These are phyloP conservation scores for Scheffersomyces segobiensis DNA, from an alignment of 1,139 yeast species.

Conservation along the genomic window DNA sequence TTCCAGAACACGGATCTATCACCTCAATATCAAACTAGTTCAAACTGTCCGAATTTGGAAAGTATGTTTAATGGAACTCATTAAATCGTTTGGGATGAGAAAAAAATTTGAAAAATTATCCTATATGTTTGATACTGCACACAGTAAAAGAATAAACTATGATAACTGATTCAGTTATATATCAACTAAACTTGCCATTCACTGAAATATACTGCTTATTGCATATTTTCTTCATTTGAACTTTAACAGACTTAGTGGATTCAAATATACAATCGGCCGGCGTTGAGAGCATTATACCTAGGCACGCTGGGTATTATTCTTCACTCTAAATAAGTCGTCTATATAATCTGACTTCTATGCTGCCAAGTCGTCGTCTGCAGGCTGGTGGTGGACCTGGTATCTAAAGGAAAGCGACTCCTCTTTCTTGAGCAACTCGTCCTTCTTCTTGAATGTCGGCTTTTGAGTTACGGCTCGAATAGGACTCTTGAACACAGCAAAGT, in stretches of 20 bases:
- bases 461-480: conserved; percentile 16
- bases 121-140: too few species aligned
- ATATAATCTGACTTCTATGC: neutral
- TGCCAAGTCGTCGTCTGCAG: neutral
- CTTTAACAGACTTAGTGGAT: neutral
- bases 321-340: neutral
- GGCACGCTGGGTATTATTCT: neutral
- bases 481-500: conserved; percentile 41
- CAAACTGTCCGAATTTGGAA: neutral
- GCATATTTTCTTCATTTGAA: neutral
- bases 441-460: conserved; percentile 28
- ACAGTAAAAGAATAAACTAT: too few species aligned
- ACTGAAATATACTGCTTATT: neutral
- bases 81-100: neutral
- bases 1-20: too few species aligned
- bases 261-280: neutral
- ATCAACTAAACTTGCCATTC: neutral
- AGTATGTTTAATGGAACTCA: neutral
- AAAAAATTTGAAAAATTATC: neutral
- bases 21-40: neutral
- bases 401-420: conserved; percentile 57
- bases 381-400: conserved; percentile 23
- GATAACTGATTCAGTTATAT: too few species aligned
- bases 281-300: neutral
- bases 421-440: conserved; percentile 47